Conservation (phyloP, 805 yeast species). For the Ogataea nakhonphanomensis region DNA sequence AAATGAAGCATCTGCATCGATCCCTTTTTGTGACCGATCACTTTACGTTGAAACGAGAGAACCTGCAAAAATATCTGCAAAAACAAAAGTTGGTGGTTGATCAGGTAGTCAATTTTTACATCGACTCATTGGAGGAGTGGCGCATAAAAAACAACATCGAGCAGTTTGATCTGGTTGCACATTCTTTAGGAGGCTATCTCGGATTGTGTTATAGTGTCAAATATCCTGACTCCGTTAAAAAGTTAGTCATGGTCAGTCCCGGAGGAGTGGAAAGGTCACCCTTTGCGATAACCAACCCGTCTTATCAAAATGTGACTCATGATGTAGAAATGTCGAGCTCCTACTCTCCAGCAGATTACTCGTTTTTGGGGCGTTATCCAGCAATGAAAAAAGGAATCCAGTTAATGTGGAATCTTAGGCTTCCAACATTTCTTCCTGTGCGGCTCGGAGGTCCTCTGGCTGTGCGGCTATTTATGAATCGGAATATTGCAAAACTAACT, state of each 20-base stretch:
- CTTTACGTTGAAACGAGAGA: slow-evolving; percentile 18
- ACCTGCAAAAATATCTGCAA: slow-evolving; percentile 25
- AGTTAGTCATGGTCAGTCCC: slow-evolving; percentile 65
- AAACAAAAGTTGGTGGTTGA: slow-evolving; percentile 38
- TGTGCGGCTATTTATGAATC: slow-evolving; percentile 26
- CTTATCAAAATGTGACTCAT: slow-evolving; percentile 9
- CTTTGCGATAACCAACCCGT: slow-evolving; percentile 50
- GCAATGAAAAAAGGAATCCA: slow-evolving; percentile 33
- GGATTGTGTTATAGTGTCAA: slow-evolving; percentile 59
- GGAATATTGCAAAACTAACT: slow-evolving; percentile 29
- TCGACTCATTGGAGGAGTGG: slow-evolving; percentile 65
- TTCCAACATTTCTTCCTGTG: slow-evolving; percentile 46
- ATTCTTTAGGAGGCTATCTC: slow-evolving; percentile 77
- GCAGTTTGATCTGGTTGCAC: slow-evolving; percentile 64
- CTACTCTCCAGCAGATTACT: slow-evolving; percentile 41
- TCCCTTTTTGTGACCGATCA: slow-evolving; percentile 24
- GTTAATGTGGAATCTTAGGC: slow-evolving; percentile 40
- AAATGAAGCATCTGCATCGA: slow-evolving; percentile 23
- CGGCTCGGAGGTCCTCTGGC: slow-evolving; percentile 42
- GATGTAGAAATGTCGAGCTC: slow-evolving; percentile 31
- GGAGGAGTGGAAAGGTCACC: slow-evolving; percentile 75
- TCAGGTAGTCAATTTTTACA: slow-evolving; percentile 53
- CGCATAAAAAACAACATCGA: slow-evolving; percentile 45
- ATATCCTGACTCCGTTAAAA: slow-evolving; percentile 51
- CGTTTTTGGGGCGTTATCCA: slow-evolving; percentile 48